Evolutionary conservation across 2,329 filamentous ascomycete genomes (phyloP), one percentile per base, ranked within the genome.

Genomic region (Hypoxylon sp.): DNA sequence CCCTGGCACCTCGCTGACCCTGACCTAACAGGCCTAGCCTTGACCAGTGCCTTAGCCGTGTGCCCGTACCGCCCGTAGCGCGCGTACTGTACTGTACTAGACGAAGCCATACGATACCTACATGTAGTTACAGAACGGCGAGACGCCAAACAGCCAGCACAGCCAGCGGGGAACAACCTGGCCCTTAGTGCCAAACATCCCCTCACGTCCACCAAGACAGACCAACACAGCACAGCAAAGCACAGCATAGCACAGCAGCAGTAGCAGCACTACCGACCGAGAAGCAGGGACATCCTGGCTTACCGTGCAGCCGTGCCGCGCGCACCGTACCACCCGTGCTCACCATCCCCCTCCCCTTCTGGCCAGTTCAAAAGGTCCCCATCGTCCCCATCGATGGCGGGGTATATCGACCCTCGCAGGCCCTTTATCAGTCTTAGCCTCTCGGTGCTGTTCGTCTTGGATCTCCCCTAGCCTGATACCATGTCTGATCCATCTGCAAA

Each of bases 361-460:
- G n/a, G n/a, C n/a, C n/a, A n/a, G n/a, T n/a, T n/a, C n/a, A n/a
- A 11, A 3, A 29, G 13, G 27, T 29, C 31, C 31, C 31, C n/a
- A n/a, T 11, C 13, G 29, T 33, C 29, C 29, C 5, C 37, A 52
- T 46, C 31, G 33, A 60, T 63, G 60, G 60, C 60, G 60, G 60
- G 60, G 60, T 63, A 60, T 60, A 60, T 60, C 53, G 35, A 45
- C 26, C 56, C 48, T 54, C 57, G 60, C 60, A 56, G 46, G 53
- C 58, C 56, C 55, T 63, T 54, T 60, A 63, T 63, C 60, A 48
- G 53, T 60, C 56, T 57, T 63, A 60, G 55, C 20, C 38, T 47
- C 41, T 24, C 33, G 41, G 40, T 33, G n/a, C n/a, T n/a, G n/a
- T 15, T 33, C 29, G 29, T 15, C 31, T 35, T 15, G 4, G 5